These are phyloP conservation scores for Kuraishia borneana DNA, from an alignment of 805 yeast species.

Conservation along the genomic window DNA sequence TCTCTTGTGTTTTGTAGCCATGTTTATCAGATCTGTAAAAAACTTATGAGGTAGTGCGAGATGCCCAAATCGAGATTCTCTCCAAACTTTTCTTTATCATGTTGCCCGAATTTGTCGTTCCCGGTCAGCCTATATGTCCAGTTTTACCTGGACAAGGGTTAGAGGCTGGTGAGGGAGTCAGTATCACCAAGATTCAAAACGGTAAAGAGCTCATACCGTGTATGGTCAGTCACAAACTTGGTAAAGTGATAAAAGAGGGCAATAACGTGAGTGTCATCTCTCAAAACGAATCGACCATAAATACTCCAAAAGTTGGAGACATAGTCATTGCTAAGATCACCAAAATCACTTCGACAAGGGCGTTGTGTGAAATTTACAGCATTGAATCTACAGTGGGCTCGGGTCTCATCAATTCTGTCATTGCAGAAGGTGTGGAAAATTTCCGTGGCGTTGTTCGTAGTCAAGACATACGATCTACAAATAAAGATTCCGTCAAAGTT, in stretches of 20 bases:
- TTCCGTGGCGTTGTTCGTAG: slow-evolving; percentile 79
- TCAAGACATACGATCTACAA: slow-evolving; percentile 86
- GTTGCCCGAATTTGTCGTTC: slow-evolving; percentile 45
- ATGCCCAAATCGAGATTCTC: no score
- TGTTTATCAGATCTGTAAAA: no score
- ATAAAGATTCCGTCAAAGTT: slow-evolving; percentile 76
- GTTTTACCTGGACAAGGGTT: slow-evolving; percentile 24
- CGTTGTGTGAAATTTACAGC: neutral
- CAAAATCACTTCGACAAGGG: slow-evolving; percentile 16
- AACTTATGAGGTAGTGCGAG: no score
- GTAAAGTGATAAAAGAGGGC: slow-evolving; percentile 27
- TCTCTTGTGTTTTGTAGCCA: no score
- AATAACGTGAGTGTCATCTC: slow-evolving; percentile 6
- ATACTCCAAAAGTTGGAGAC: slow-evolving; percentile 77
- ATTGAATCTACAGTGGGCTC: slow-evolving; percentile 4
- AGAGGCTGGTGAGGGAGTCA: slow-evolving; percentile 57
- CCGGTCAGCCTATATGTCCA: slow-evolving; percentile 76
- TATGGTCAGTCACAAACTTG: slow-evolving; percentile 50
- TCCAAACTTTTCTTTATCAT: no score
- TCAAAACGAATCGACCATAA: slow-evolving; percentile 14
- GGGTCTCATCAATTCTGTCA: slow-evolving; percentile 29
- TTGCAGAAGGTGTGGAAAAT: slow-evolving; percentile 74
- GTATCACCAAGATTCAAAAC: slow-evolving; percentile 31
- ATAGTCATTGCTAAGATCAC: slow-evolving; percentile 67
- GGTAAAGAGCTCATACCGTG: slow-evolving; percentile 30